Evolutionary conservation across 352 stramenopile species (phyloP).

Genomic region (Aphanomyces astaci): DNA sequence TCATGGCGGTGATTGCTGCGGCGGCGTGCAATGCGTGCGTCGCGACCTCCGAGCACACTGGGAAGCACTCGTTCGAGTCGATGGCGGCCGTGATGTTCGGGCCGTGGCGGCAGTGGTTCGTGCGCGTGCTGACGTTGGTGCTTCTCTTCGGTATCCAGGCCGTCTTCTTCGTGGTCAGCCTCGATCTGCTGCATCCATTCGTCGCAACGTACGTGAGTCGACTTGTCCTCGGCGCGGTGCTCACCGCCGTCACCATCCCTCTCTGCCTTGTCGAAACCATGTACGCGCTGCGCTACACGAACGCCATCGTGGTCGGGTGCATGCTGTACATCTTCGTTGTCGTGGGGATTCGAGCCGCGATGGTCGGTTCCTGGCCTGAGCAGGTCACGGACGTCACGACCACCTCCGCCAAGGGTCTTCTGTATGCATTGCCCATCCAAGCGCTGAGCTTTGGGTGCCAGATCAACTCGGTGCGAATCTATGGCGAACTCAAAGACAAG

Average conservation of each 20-base stretch:
- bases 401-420: not conserved
- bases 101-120: constrained; percentile 54
- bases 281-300: constrained; percentile 72
- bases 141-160: constrained; percentile 69
- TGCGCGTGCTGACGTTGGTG: constrained; percentile 62
- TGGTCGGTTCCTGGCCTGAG: constrained; percentile 7
- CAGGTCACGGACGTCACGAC: not conserved
- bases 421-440: constrained; percentile 67
- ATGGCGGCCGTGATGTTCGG: constrained; percentile 69
- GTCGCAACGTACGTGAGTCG: constrained; percentile 43
- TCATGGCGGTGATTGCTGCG: constrained; percentile 56
- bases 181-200: constrained; percentile 78
- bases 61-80: constrained; percentile 69
- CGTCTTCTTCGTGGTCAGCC: constrained; percentile 75
- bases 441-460: constrained; percentile 72
- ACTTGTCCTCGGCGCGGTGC: constrained; percentile 48
- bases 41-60: constrained; percentile 32
- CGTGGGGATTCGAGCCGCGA: constrained; percentile 37
- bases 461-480: constrained; percentile 68
- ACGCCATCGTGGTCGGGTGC: constrained; percentile 65
- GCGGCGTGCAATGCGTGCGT: constrained; percentile 41
- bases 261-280: constrained; percentile 75
- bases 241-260: constrained; percentile 53
- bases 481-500: constrained; percentile 71
- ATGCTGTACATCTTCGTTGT: constrained; percentile 73